phyloP scores from a whole-genome alignment of 2,329 filamentous ascomycete genomes.

The Ascochyta fabae region DNA sequence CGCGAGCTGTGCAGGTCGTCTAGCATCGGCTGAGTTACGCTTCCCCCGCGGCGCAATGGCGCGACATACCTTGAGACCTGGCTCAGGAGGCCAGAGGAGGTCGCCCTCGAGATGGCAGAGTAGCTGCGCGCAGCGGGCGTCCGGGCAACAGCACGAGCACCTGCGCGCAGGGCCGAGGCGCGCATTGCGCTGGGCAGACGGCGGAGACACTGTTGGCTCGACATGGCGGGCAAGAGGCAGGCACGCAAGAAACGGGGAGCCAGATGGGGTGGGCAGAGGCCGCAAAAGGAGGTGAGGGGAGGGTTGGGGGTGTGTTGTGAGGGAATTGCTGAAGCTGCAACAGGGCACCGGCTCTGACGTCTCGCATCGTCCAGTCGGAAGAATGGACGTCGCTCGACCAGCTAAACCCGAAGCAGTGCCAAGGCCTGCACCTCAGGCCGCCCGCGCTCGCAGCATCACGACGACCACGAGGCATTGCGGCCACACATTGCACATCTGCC shows the following conservation, averaged over 20 bases:
- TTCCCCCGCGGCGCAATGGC: conserved; percentile 14
- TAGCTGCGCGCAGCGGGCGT: conserved; percentile 40
- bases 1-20: conserved; percentile 39
- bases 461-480: conserved; percentile 40
- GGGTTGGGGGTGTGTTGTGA: conserved; percentile 23
- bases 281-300: conserved; percentile 16
- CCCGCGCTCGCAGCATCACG: conserved; percentile 24
- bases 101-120: conserved; percentile 43
- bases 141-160: conserved; percentile 33
- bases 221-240: conserved; percentile 34
- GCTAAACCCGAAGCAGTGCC: conserved; percentile 27
- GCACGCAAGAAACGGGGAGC: conserved; percentile 18
- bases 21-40: conserved; percentile 25
- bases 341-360: conserved; percentile 35
- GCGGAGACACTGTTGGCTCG: conserved; percentile 49
- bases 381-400: conserved; percentile 23
- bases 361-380: conserved; percentile 33
- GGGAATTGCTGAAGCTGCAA: conserved; percentile 40
- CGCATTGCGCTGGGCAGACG: conserved; percentile 41
- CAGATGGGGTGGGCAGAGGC: conserved; percentile 15
- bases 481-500: conserved; percentile 21
- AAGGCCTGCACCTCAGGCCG: conserved; percentile 34
- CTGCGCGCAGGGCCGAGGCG: conserved; percentile 40
- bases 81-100: conserved; percentile 41
- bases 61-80: conserved; percentile 38